Base-by-base conservation (phyloP, 1,284 basidiomycete genomes). In the Ganoderma boninense region DNA sequence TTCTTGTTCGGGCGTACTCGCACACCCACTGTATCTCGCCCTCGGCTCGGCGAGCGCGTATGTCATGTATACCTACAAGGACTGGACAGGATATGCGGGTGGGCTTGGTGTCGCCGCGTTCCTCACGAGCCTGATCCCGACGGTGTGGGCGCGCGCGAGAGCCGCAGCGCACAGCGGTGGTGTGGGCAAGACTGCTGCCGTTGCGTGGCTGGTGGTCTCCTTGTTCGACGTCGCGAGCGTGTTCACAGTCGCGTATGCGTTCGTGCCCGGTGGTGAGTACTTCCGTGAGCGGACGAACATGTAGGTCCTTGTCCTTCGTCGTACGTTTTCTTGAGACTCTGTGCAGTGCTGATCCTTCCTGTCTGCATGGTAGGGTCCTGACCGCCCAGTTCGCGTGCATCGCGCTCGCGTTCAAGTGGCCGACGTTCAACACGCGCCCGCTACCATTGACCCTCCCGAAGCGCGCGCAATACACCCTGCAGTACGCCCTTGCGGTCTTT, bases 161-260 rank as follows among this genome's bases (percentile, higher is more conserved):
- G 82, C 84, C 11, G 70, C 66, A 6, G 71, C 67, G 43, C n/a
- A 29, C 20, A 76, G 79, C 40, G 77, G 79, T n/a, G 77, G 79
- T 26, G 78, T 85, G 0, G 87, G 84, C 20, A 83, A 81, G 71
- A 87, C 86, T 4, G 88, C 88, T 73, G 88, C 87, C 52, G 79
- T 84, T 3, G 89, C 90, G 8, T 88, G 93, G 81, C 76, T 91
- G n/a, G 81, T 91, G 16, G 90, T 92, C 68, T 87, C 87, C 69
- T 49, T 95, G 43, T 82, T 96, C 65, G 89, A 89, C 70, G 85
- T 96, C 23, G 88, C 90, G 35, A 92, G 90, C 71, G 89, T 93
- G 14, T 82, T 81, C 73, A 97, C 96, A 0, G 95, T 96, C 61
- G 97, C 97, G 0, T 98, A 98, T 81, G 97, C 96, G 0, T 98